Evolutionary conservation across 2,329 filamentous ascomycete species (phyloP), one percentile per base, ranked within the genome.

Genomic region (Penicillium sp.): DNA sequence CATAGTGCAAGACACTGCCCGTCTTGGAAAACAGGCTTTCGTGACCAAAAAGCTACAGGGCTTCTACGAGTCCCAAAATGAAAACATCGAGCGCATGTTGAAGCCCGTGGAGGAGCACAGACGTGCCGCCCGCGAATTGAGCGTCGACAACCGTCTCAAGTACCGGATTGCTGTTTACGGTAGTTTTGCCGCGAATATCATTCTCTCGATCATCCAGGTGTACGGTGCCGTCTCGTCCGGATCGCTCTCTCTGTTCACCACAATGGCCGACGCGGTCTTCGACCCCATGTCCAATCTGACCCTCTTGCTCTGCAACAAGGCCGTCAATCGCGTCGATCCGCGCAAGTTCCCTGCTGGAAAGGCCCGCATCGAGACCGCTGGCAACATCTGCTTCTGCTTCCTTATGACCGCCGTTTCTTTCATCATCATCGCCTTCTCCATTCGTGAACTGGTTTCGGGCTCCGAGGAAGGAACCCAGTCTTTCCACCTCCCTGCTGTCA

Each of bases 361-460:
- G 72, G 91, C 92, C 6, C 87, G 94, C 31, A 89, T 99, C 59
- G 93, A 97, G 75, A 97, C 92, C 0, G 90, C 92, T 0, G 94
- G 94, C 50, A 99, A 97, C 68, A 97, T 97, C 61, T 86, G 88
- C 56, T 99, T 99, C 75, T 96, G 91, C 75, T 96, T 96, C 74
- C 80, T 99, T 65, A 97, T 99, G 94, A 91, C 87, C 21, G 80
- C 91, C 10, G 93, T 97, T 8, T 96, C 91, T 0, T 80, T 95
- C 61, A 91, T 97, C 68, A 85, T 99, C 53, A 94, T 99, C 65
- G 91, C 93, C 23, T 90, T 97, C 71, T 91, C 92, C 1, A 80
- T 85, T 29, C 83, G 86, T 52, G 87, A 95, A 54, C 79, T 97
- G 2, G 79, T 78, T 1, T 74, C 74, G 5, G 75, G 75, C 31